Percentiles rank a stretch among this genome's conserved stretches.
Conservation (phyloP, 495 filamentous ascomycete genomes). For the Halenospora varia region DNA sequence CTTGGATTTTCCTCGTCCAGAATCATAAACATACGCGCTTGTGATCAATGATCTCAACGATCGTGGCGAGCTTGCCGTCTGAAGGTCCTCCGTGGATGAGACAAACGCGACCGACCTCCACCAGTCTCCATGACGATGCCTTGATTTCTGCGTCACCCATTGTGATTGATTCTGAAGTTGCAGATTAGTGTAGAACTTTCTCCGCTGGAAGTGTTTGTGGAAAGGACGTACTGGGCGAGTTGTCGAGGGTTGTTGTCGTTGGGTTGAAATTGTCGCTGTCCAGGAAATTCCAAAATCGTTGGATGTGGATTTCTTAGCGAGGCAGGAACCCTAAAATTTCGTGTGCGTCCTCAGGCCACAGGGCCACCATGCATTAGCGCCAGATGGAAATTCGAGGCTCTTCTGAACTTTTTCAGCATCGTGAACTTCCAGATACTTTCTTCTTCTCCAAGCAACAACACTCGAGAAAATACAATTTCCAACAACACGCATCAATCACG, state of each 20-base stretch:
- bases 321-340: constrained; percentile 8
- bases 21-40: constrained; percentile 83
- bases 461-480: too few relatives aligned
- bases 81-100: constrained; percentile 75
- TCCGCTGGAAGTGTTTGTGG: not conserved
- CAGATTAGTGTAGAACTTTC: constrained; percentile 9
- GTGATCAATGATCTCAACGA: constrained; percentile 99
- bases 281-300: constrained; percentile 10
- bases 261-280: constrained; percentile 5
- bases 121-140: constrained; percentile 77
- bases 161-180: constrained; percentile 33
- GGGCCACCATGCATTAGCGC: constrained; percentile 14
- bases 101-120: constrained; percentile 95
- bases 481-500: not conserved
- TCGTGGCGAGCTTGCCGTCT: constrained; percentile 80
- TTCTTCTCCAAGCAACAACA: not conserved
- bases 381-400: not conserved
- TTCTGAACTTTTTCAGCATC: constrained; percentile 2
- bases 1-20: constrained; percentile 8
- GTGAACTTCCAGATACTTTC: constrained; percentile 5
- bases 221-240: constrained; percentile 25
- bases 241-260: constrained; percentile 21
- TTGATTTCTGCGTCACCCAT: constrained; percentile 60
- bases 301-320: constrained; percentile 10
- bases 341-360: not conserved